Base-by-base conservation (phyloP, 805 yeast genomes). In the Candida michaelii region DNA sequence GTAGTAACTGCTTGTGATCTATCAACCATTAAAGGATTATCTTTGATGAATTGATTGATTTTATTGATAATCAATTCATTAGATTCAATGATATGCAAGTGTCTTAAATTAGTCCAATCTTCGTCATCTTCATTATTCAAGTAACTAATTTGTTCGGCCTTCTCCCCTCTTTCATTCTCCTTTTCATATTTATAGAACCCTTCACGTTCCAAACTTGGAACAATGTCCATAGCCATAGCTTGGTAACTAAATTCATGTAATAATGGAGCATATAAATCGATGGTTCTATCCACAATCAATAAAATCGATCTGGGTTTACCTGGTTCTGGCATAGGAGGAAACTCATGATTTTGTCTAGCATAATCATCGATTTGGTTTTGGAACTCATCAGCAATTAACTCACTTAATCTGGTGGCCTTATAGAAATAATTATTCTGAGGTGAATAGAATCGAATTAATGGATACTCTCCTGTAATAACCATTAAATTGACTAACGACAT, bases 181-280 rank as follows among this genome's bases (percentile, higher is more conserved):
- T 78, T 73, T 34, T 66, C 58, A 55, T 82, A 86, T 24, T 57
- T 66, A 58, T 78, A 83, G 12, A 50, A 50, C 21, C 70, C 68
- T 67, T 40, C 68, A 61, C 60, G 63, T 66, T 52, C 76, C 48
- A 71, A 62, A 32, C 64, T 56, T 23, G 65, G 66, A 1, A 75
- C 73, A 19, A 84, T 63, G 60, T 91, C 99, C 66, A 84, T 83
- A 14, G 90, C 85, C 86, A 90, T 82, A 4, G 97, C 90, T 63
- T 91, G 95, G 62, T 90, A 93, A 17, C 84, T 79, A 62, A 90
- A 88, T 59, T 89, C 96, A 61, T 93, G 98, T 42, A 90, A 63
- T 36, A 93, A 59, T 0, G 97, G 96, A 5, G 93, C 85, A 53
- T 79, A 78, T 37, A 85, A 68, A 60, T 95, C 99, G 58, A 89